A percentile compares a stretch with the other conserved stretches of the same genome.
These are phyloP conservation scores for Megacollybia marginata DNA, from an alignment of 768 basidiomycete species.

Conservation along the genomic window DNA sequence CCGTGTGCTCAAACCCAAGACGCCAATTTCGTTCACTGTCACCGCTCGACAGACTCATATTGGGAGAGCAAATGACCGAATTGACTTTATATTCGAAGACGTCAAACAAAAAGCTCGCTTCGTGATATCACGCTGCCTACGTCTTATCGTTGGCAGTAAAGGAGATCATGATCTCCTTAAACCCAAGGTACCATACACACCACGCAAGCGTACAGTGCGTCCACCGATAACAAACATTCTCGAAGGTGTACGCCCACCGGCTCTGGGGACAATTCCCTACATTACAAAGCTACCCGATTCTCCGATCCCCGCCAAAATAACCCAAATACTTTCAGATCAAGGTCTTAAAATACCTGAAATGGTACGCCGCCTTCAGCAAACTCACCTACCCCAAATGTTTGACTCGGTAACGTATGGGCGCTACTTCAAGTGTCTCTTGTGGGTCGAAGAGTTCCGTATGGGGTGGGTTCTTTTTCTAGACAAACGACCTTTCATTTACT, in stretches of 20 bases:
- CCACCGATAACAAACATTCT: constrained; percentile 28
- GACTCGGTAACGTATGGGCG: constrained; percentile 32
- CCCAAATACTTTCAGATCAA: constrained; percentile 16
- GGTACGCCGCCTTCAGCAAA: constrained; percentile 19
- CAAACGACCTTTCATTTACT: background rate
- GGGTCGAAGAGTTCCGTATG: constrained; percentile 45
- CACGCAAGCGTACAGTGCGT: constrained; percentile 24
- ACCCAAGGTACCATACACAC: constrained; percentile 40
- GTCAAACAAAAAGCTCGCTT: constrained; percentile 33
- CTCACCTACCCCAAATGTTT: constrained; percentile 32
- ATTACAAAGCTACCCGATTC: constrained; percentile 29
- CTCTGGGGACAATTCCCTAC: constrained; percentile 35
- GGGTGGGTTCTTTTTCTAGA: constrained; percentile 20
- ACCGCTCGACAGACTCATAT: constrained; percentile 23
- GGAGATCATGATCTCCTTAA: constrained; percentile 37
- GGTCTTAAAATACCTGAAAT: constrained; percentile 23
- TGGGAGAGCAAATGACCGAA: constrained; percentile 46
- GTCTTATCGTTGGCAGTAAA: constrained; percentile 37
- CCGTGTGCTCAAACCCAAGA: constrained; percentile 14
- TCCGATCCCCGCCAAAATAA: constrained; percentile 28
- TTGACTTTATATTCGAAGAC: constrained; percentile 49
- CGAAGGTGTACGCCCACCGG: constrained; percentile 34
- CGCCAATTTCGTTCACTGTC: constrained; percentile 22
- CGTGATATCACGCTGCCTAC: constrained; percentile 38
- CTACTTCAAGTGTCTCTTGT: constrained; percentile 45